Evolutionary conservation across 208 protist genomes (phyloP).

Genomic region (Trypanosoma melophagium): DNA sequence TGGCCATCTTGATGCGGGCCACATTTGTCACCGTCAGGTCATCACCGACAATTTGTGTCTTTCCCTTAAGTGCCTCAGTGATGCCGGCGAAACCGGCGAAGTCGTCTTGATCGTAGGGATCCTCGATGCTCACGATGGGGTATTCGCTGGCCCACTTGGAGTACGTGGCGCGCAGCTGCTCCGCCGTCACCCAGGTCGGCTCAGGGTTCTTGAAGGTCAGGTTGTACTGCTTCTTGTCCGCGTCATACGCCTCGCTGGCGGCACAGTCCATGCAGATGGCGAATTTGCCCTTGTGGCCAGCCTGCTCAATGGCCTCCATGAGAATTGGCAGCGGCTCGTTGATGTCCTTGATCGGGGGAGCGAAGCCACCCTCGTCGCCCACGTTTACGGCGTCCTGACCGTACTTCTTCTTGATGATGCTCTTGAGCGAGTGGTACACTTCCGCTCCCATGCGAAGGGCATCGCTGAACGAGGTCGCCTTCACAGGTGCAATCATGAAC

Average conservation of each 20-base stretch:
- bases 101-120: constrained; percentile 99
- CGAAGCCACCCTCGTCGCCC: constrained; percentile 99
- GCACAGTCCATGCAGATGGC: constrained; percentile 99
- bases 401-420: constrained; percentile 96
- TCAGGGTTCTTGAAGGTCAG: constrained; percentile 97
- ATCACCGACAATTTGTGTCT: constrained; percentile 97
- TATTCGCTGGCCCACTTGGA: constrained; percentile 88
- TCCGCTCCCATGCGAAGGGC: constrained; percentile 96
- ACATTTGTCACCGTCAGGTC: constrained; percentile 98
- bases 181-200: constrained; percentile 66
- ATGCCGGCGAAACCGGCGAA: constrained; percentile 91
- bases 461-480: constrained; percentile 94
- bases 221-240: constrained; percentile 93
- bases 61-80: constrained; percentile 67
- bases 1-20: constrained; percentile 93
- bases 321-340: constrained; percentile 97
- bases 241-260: constrained; percentile 98
- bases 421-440: constrained; percentile 98
- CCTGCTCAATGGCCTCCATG: constrained; percentile 95
- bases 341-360: constrained; percentile 93
- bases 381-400: constrained; percentile 94
- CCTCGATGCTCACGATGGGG: constrained; percentile 99
- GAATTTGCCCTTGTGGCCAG: constrained; percentile 94
- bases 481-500: constrained; percentile 98
- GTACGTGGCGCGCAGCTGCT: constrained; percentile 93